Percentiles rank a stretch among this genome's conserved stretches.
phyloP scores from a whole-genome alignment of 495 filamentous ascomycete genomes.

The Penicillium paradoxum region DNA sequence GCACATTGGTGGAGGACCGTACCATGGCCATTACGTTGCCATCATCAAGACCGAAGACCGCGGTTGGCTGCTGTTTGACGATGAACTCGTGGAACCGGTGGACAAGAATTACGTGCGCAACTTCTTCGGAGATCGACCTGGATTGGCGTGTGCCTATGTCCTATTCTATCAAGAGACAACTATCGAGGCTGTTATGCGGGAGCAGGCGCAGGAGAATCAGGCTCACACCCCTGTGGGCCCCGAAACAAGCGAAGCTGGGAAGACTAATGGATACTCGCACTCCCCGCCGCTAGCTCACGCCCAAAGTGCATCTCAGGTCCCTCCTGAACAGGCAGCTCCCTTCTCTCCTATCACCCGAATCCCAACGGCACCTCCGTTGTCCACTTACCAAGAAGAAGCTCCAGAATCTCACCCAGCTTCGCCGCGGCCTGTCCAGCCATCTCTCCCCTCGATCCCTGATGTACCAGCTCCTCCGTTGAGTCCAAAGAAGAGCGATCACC shows the following conservation, averaged over 20 bases:
- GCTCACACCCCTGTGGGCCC: conserved; percentile 45
- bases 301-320: conserved; percentile 37
- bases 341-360: conserved; percentile 54
- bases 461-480: conserved; percentile 24
- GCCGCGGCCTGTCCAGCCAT: conserved; percentile 18
- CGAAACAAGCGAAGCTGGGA: conserved; percentile 50
- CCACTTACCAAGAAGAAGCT: conserved; percentile 29
- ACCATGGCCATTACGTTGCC: conserved; percentile 95
- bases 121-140: conserved; percentile 92
- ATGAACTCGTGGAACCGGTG: conserved; percentile 97
- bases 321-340: conserved; percentile 44
- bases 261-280: conserved; percentile 35
- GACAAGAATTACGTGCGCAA: conserved; percentile 95
- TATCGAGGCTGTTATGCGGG: conserved; percentile 74
- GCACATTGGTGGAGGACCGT: conserved; percentile 96
- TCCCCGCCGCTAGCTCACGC: conserved; percentile 34
- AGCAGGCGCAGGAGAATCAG: conserved; percentile 75
- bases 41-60: conserved; percentile 97
- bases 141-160: conserved; percentile 91
- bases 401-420: conserved; percentile 22
- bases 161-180: conserved; percentile 98
- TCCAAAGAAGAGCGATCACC: conserved; percentile 43
- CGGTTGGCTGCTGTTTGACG: conserved; percentile 94
- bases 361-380: conserved; percentile 53
- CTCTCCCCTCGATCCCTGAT: conserved; percentile 39